Base-by-base conservation (phyloP, 148 eudicot genomes). In the Camellia lanceoleosa region DNA sequence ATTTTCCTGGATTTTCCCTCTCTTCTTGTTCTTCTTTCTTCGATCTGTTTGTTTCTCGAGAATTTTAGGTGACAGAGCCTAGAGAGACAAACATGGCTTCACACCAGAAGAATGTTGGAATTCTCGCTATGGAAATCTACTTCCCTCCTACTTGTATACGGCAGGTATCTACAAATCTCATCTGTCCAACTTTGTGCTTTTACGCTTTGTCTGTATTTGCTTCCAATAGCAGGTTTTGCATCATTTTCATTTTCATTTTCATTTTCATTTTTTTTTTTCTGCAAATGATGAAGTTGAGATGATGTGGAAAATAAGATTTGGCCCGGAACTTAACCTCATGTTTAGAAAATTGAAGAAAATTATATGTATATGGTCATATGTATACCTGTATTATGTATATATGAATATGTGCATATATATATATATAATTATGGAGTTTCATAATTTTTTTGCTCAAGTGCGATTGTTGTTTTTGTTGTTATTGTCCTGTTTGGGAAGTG, bases 41-140 rank as follows among this genome's bases (percentile, higher is more conserved):
- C 47, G 70, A 81, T 78, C 84, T 74, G 60, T 76, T n/a, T 68
- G 46, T 71, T 76, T 68, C 46, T 47, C 44, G 62, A 42, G 73
- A 43, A 59, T 74, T 67, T 7, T n/a, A 68, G 55, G 8, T 15
- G 14, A 5, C 20, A 55, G 51, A 23, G 70, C 15, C 42, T 52
- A 43, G 67, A 44, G 64, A 14, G 38, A 62, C 16, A 74, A 14
- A 38, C 14, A 47, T 89, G 92, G 87, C 87, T 8, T 76, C 82
- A 4, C 80, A 82, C 47, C 67, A 49, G 18, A 87, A 93, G 49
- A 91, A 96, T 87, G 99, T 94, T 11, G 99, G 99, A 80, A 96
- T 96, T 82, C 91, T 96, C 74, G 99, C 99, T 73, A 91, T 96
- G 88, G 99, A 96, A 83, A 94, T 96, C 85, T 96, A 96, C 87